These are phyloP conservation scores for Xylariaceae sp. DNA, from an alignment of 2,329 filamentous ascomycete species.

Conservation along the genomic window DNA sequence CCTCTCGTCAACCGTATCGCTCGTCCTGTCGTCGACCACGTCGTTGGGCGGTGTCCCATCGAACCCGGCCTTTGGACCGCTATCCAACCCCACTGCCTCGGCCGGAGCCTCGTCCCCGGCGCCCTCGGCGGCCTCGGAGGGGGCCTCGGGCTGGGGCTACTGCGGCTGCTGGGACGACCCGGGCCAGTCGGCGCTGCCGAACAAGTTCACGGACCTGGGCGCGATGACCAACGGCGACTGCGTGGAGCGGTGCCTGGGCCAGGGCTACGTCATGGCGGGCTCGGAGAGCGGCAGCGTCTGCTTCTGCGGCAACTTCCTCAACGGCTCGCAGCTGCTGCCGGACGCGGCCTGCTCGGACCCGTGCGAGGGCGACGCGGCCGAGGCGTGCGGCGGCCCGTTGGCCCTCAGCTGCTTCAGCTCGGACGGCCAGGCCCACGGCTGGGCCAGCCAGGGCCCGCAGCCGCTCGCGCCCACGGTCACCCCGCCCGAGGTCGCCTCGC, in stretches of 20 bases:
- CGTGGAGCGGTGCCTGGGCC: constrained; percentile 37
- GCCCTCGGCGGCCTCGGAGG: no score
- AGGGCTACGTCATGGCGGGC: constrained; percentile 38
- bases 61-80: no score
- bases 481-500: constrained; percentile 17
- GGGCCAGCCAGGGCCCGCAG: constrained; percentile 23
- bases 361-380: constrained; percentile 39
- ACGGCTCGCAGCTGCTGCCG: constrained; percentile 32
- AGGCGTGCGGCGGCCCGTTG: constrained; percentile 44
- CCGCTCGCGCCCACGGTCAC: constrained; percentile 14
- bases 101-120: constrained; percentile 1
- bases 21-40: no score
- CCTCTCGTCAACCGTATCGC: no score
- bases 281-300: constrained; percentile 42
- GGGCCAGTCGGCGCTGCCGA: constrained; percentile 15
- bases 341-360: constrained; percentile 38
- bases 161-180: constrained; percentile 25
- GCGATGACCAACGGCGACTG: constrained; percentile 28
- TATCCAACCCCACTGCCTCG: not conserved
- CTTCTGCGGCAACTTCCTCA: constrained; percentile 38
- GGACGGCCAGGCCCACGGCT: constrained; percentile 26
- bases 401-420: constrained; percentile 37
- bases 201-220: constrained; percentile 9
- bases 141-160: constrained; percentile 21
- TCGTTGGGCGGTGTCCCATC: no score